Base-by-base conservation (phyloP, 1,139 yeast genomes). In the Protomyces gravidus region DNA sequence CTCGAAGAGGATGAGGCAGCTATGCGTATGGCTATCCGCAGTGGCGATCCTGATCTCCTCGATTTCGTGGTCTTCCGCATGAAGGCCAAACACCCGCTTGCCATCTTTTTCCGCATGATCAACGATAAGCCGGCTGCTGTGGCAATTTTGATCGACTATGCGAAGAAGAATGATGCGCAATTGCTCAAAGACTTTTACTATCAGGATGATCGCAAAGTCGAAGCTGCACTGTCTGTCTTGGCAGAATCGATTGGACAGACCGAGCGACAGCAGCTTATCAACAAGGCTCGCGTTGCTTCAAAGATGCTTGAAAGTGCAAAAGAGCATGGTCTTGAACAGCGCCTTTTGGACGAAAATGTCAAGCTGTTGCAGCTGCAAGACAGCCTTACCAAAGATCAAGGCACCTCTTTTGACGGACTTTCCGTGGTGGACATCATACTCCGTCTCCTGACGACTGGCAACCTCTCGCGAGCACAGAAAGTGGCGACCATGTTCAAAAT, bases 1-100 rank as follows among this genome's bases (percentile, higher is more conserved):
- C 83, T 87, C 76, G 88, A 86, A 51, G 95, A 89, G 67, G 75
- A 81, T 45, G 88, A 82, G 63, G 69, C 81, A 45, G 96, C 96
- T 0, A 70, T 90, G 33, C 72, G 79, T 47, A 86, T 85, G 65
- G 80, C 95, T 0, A 79, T 86, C 50, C 84, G 83, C 63, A 79
- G 84, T 19, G 81, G 83, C 9, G 83, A 86, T 65, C 78, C 81
- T 40, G 88, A 86, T 68, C 74, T 90, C 25, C 26, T 55, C n/a
- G 17, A 80, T 45, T 79, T 83, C 55, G 82, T 88, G 1, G 70
- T 92, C 48, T 69, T 83, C 23, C 75, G 78, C 45, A 72, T 92
- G 23, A 73, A 75, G 49, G 71, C 75, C 45, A 76, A 77, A 49
- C 68, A 80, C 4, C 73, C 82, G 0, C 66, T 76, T n/a, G 80